phyloP scores from a whole-genome alignment of 2,329 filamentous ascomycete genomes.

The Cladorrhinum sp. region DNA sequence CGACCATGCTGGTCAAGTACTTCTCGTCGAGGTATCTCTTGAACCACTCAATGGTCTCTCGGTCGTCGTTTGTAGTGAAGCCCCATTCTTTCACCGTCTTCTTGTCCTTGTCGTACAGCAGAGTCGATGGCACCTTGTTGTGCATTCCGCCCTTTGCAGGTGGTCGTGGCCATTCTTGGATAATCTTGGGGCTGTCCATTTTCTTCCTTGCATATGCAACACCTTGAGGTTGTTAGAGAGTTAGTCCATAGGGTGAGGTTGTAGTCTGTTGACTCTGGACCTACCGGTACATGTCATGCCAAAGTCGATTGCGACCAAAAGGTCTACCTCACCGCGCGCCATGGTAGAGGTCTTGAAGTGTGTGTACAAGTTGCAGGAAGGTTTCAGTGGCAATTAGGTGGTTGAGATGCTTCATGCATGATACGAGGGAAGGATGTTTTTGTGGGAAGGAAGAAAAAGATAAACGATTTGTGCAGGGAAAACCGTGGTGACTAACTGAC shows the following conservation, averaged over 20 bases:
- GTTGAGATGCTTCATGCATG: no score
- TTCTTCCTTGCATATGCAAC: background rate
- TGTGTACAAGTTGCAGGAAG: background rate
- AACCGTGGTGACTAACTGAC: background rate
- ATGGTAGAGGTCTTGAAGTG: background rate
- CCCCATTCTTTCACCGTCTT: background rate
- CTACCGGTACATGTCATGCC: slow-evolving; percentile 6
- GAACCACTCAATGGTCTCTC: slow-evolving; percentile 3
- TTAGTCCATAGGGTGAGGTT: no score
- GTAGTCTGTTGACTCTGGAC: background rate
- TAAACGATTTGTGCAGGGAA: background rate
- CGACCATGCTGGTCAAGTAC: background rate
- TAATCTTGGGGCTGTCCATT: background rate
- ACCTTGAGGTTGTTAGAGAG: background rate
- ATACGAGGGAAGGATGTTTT: no score
- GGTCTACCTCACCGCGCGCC: background rate
- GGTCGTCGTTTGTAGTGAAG: background rate
- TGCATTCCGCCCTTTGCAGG: background rate
- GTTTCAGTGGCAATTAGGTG: no score
- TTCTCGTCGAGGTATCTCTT: slow-evolving; percentile 2
- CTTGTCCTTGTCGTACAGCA: slow-evolving; percentile 1
- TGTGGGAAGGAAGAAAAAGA: background rate
- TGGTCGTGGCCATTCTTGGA: slow-evolving; percentile 5
- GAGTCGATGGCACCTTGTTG: slow-evolving; percentile 2
- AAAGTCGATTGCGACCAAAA: slow-evolving; percentile 4